A percentile compares a stretch with the other conserved stretches of the same genome.
Conservation (phyloP, 139 green algal species). For the Chlamydomonas sp. region DNA sequence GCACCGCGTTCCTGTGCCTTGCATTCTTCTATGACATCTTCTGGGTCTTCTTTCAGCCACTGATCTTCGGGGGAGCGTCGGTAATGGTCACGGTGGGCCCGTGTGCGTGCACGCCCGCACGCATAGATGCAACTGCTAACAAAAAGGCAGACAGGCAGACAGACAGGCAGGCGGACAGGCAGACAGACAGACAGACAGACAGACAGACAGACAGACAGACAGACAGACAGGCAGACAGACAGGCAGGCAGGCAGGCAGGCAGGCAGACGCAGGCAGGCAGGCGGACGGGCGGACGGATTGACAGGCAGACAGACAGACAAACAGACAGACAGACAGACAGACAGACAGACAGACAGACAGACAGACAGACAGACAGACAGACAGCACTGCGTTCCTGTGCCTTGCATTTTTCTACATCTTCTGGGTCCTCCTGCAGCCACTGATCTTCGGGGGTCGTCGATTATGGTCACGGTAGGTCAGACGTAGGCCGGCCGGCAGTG, state of each 20-base stretch:
- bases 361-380: conserved; percentile 17
- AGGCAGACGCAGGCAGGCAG: conserved; percentile 12
- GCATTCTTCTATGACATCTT: conserved; percentile 79
- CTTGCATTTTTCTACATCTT: conserved; percentile 81
- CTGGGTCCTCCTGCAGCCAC: conserved; percentile 90
- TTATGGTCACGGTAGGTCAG: no score
- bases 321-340: no score
- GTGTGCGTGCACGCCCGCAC: neutral
- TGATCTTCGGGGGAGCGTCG: conserved; percentile 56
- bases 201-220: no score
- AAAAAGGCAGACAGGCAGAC: no score
- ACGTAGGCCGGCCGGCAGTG: no score
- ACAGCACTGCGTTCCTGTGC: conserved; percentile 40
- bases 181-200: no score
- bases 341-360: conserved; percentile 14
- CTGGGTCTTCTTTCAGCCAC: conserved; percentile 90
- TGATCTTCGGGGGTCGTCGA: conserved; percentile 60
- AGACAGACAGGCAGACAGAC: no score
- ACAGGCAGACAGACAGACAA: neutral
- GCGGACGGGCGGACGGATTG: conserved; percentile 6
- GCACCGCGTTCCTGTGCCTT: neutral
- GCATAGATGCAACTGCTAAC: conserved; percentile 10
- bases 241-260: conserved; percentile 9
- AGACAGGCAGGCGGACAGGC: no score
- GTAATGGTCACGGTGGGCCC: conserved; percentile 77